A percentile compares a stretch with the other conserved stretches of the same genome.
Conservation (phyloP, 345 rosid species). For the Rhodomyrtus tomentosa region DNA sequence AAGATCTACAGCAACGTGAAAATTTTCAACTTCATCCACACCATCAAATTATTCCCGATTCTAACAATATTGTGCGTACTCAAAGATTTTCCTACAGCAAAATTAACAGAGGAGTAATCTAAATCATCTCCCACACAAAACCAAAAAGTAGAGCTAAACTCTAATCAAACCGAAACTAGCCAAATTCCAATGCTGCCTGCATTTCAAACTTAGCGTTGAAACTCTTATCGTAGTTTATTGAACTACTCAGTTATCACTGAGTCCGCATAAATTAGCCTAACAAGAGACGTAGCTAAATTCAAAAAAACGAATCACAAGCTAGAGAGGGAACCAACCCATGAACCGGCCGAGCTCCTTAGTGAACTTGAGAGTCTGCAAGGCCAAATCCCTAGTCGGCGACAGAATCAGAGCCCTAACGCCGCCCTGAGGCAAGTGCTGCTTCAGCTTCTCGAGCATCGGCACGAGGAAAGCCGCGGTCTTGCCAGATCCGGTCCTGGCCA, state of each 20-base stretch:
- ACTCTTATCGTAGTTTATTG: neutral
- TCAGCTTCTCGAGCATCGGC: constrained; percentile 85
- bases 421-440: constrained; percentile 71
- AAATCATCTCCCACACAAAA: neutral
- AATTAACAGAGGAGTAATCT: neutral
- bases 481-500: constrained; percentile 98
- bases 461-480: constrained; percentile 91
- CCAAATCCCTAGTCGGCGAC: constrained; percentile 93
- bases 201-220: neutral
- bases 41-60: neutral
- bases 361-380: constrained; percentile 90
- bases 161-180: neutral
- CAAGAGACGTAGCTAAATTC: neutral
- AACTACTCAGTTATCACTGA: neutral
- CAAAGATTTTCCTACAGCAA: neutral
- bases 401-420: constrained; percentile 79
- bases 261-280: neutral
- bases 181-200: neutral
- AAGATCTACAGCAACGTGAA: constrained; percentile 35
- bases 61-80: neutral
- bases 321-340: constrained; percentile 39
- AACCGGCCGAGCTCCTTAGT: constrained; percentile 77
- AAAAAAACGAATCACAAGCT: neutral
- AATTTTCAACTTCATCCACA: neutral
- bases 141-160: neutral